Evolutionary conservation across 768 basidiomycete species (phyloP).

Genomic region (Auricularia cornea): DNA sequence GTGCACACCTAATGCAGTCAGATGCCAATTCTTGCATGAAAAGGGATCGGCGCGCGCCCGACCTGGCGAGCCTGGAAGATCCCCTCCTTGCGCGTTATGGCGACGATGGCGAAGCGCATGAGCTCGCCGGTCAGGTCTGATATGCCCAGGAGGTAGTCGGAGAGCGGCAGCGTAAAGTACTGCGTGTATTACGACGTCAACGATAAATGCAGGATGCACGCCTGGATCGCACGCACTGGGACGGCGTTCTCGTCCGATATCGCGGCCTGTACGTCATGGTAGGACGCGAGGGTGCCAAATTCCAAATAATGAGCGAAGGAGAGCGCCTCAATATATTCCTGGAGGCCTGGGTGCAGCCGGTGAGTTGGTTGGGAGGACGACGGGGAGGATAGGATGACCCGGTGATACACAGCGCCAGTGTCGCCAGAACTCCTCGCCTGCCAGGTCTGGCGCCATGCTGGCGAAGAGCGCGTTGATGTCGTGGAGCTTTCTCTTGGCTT

Average conservation of each 20-base stretch:
- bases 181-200: conserved; percentile 30
- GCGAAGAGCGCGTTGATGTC: conserved; percentile 63
- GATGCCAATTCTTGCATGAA: conserved; percentile 28
- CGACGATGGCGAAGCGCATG: conserved; percentile 90
- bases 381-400: background rate
- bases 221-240: conserved; percentile 41
- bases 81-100: conserved; percentile 52
- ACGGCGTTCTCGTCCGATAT: conserved; percentile 53
- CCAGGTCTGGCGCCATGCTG: conserved; percentile 50
- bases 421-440: conserved; percentile 67
- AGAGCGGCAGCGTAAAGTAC: conserved; percentile 68
- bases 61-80: conserved; percentile 32
- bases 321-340: conserved; percentile 93
- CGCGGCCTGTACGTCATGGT: conserved; percentile 53
- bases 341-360: conserved; percentile 42
- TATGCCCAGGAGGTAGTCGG: conserved; percentile 87
- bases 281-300: conserved; percentile 56
- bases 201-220: background rate
- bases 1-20: conserved; percentile 46
- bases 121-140: conserved; percentile 95
- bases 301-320: conserved; percentile 84
- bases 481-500: conserved; percentile 38
- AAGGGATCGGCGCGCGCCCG: background rate
- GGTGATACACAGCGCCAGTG: conserved; percentile 67
- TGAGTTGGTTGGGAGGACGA: background rate